These are phyloP conservation scores for Calcarisporium arbuscula DNA, from an alignment of 2,329 filamentous ascomycete species.

Conservation along the genomic window DNA sequence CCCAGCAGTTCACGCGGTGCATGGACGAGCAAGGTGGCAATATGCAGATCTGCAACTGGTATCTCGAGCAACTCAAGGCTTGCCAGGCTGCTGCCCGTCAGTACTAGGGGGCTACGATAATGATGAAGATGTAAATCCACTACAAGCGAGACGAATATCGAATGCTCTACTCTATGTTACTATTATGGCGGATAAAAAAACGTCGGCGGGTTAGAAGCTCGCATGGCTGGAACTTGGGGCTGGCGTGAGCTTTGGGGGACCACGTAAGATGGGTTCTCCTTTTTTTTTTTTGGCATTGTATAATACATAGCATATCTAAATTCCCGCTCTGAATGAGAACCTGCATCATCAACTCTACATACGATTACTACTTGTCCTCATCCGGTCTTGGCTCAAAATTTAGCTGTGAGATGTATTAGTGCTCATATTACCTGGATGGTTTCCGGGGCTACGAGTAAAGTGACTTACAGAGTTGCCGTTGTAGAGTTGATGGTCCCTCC, in stretches of 20 bases:
- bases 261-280: background rate
- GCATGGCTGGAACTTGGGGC: too few species aligned
- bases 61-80: slow-evolving; percentile 92
- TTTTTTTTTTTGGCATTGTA: slow-evolving; percentile 14
- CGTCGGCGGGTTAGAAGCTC: too few species aligned
- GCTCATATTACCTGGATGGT: too few species aligned
- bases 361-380: slow-evolving; percentile 39
- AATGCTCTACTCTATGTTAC: too few species aligned
- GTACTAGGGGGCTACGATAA: slow-evolving; percentile 55
- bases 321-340: slow-evolving; percentile 16
- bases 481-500: slow-evolving; percentile 66
- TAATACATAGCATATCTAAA: slow-evolving; percentile 22
- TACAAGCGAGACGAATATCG: too few species aligned
- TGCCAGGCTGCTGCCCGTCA: slow-evolving; percentile 72
- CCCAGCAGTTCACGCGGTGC: slow-evolving; percentile 85
- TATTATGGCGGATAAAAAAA: too few species aligned
- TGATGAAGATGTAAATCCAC: too few species aligned
- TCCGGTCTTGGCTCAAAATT: slow-evolving; percentile 64
- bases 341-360: slow-evolving; percentile 5
- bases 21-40: slow-evolving; percentile 93
- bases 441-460: too few species aligned
- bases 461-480: slow-evolving; percentile 81
- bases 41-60: slow-evolving; percentile 96
- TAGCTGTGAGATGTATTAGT: slow-evolving; percentile 36
- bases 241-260: too few species aligned